These are phyloP conservation scores for Schrenkiella parvula DNA, from an alignment of 345 rosid species.

Conservation along the genomic window DNA sequence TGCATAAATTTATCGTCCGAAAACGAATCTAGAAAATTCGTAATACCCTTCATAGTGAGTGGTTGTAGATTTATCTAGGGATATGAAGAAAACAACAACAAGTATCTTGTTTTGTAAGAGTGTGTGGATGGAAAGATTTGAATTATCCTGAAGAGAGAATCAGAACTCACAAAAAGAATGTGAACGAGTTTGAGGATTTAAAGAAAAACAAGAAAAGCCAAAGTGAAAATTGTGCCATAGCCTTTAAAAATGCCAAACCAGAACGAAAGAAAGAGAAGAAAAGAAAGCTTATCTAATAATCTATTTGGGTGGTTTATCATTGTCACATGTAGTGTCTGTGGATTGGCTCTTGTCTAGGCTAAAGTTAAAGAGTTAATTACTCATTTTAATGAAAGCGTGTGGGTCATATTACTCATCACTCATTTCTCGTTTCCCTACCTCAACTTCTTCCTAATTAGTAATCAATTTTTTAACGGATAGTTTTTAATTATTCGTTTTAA, in stretches of 20 bases:
- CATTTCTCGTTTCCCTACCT: not conserved
- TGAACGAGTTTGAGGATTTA: not conserved
- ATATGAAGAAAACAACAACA: conserved; percentile 3
- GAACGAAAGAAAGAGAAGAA: not conserved
- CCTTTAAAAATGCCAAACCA: conserved; percentile 16
- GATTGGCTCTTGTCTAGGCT: not conserved
- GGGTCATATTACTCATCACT: conserved; percentile 14
- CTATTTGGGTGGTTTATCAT: conserved; percentile 10
- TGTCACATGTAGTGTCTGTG: conserved; percentile 27
- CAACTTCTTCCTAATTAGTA: conserved; percentile 1
- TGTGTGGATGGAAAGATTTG: conserved; percentile 13
- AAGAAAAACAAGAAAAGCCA: not conserved
- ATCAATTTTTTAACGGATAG: not conserved
- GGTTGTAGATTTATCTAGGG: conserved; percentile 20
- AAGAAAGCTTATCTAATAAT: not conserved
- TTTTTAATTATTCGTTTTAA: not conserved
- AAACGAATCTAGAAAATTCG: not conserved
- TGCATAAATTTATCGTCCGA: not conserved
- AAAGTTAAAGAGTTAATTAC: conserved; percentile 12
- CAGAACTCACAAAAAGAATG: conserved; percentile 25
- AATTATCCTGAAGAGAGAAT: conserved; percentile 7
- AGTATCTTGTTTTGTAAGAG: not conserved
- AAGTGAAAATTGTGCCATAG: not conserved
- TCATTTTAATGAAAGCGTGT: conserved; percentile 16
- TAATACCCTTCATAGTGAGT: not conserved